These are phyloP conservation scores for Suhomyces anneliseae DNA, from an alignment of 1,139 yeast species.

Conservation along the genomic window DNA sequence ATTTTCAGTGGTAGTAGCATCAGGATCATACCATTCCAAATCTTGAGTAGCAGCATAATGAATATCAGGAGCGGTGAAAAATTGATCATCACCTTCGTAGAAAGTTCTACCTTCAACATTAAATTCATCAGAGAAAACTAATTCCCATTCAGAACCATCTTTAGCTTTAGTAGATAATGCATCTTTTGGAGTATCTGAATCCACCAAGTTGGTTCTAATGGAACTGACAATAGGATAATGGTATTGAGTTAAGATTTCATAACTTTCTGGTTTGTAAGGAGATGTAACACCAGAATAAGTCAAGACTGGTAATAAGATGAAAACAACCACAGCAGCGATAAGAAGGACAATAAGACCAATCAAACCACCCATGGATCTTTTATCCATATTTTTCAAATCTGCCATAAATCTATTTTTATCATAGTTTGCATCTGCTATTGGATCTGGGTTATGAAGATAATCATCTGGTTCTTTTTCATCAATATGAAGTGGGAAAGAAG, in stretches of 20 bases:
- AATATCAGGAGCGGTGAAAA: slow-evolving; percentile 28
- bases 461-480: slow-evolving; percentile 34
- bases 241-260: slow-evolving; percentile 26
- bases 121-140: slow-evolving; percentile 32
- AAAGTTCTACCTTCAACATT: slow-evolving; percentile 32
- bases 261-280: slow-evolving; percentile 18
- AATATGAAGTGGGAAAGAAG: slow-evolving; percentile 29
- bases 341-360: slow-evolving; percentile 21
- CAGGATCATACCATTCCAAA: slow-evolving; percentile 37
- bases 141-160: slow-evolving; percentile 25
- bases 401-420: slow-evolving; percentile 26
- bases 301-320: slow-evolving; percentile 28
- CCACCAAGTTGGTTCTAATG: slow-evolving; percentile 26
- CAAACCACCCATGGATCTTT: slow-evolving; percentile 24
- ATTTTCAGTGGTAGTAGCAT: slow-evolving; percentile 28
- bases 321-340: slow-evolving; percentile 23
- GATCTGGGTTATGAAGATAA: slow-evolving; percentile 33
- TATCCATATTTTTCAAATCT: slow-evolving; percentile 28
- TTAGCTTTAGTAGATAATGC: slow-evolving; percentile 16
- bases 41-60: slow-evolving; percentile 33
- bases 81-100: slow-evolving; percentile 34
- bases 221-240: slow-evolving; percentile 25
- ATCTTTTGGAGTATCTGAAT: slow-evolving; percentile 29
- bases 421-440: slow-evolving; percentile 31
- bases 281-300: slow-evolving; percentile 26